Conservation (phyloP, 2,329 filamentous ascomycete species). For the Arthrobotrys pseudoclavata region DNA sequence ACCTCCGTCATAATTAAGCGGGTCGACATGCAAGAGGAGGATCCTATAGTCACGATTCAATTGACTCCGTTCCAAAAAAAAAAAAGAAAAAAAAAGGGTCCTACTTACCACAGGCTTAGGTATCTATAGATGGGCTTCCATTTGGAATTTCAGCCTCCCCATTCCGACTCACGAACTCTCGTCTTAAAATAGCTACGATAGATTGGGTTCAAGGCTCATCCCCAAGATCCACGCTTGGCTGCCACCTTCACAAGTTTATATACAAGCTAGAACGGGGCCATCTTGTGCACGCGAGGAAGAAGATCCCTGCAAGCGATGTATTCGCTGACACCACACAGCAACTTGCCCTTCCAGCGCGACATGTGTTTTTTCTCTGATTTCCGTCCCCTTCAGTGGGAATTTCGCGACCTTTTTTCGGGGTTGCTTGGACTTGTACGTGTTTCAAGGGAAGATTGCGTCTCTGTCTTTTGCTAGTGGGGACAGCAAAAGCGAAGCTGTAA, state of each 20-base stretch:
- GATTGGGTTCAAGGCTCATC: conserved; percentile 17
- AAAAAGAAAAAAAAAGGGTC: neutral
- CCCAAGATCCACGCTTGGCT: conserved; percentile 2
- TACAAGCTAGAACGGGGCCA: conserved; percentile 9
- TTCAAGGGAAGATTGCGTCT: neutral
- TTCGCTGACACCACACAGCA: conserved; percentile 26
- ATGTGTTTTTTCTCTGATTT: conserved; percentile 3
- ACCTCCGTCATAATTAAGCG: conserved; percentile 1
- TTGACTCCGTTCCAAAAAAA: neutral
- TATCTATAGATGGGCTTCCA: neutral
- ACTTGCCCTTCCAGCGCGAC: conserved; percentile 21
- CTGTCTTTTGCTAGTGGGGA: neutral
- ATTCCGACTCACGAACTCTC: conserved; percentile 9
- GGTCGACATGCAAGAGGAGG: neutral
- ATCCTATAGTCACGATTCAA: neutral
- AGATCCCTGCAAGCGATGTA: conserved; percentile 22
- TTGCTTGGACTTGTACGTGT: neutral
- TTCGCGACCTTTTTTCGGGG: conserved; percentile 2
- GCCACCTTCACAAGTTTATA: neutral
- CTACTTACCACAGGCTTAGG: neutral
- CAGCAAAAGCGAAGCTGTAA: neutral
- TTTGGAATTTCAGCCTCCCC: conserved; percentile 1
- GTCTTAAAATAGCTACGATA: conserved; percentile 18
- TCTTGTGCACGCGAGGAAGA: conserved; percentile 17
- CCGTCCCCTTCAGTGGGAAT: conserved; percentile 3